phyloP scores from a whole-genome alignment of 129 eudicot species.

The Arctium lappa region DNA sequence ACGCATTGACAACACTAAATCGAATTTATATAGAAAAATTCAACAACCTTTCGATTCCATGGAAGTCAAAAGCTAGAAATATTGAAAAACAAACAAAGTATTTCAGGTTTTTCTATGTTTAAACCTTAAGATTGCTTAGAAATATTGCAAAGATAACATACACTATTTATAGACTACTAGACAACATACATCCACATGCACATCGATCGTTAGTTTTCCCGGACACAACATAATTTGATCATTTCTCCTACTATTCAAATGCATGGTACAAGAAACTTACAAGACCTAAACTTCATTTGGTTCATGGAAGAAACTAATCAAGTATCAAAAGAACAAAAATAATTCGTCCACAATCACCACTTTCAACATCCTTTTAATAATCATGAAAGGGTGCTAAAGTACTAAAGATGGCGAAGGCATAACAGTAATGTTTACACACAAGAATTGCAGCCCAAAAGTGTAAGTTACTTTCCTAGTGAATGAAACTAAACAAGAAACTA shows the following conservation, averaged over 20 bases:
- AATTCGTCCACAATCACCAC: too few relatives aligned
- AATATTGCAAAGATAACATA: neutral
- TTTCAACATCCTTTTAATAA: too few relatives aligned
- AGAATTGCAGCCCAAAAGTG: neutral
- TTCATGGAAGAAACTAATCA: too few relatives aligned
- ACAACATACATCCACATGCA: too few relatives aligned
- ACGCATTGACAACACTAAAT: neutral
- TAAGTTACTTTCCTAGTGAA: neutral
- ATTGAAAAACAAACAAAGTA: neutral
- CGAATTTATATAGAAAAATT: neutral
- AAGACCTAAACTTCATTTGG: too few relatives aligned
- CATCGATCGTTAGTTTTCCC: too few relatives aligned
- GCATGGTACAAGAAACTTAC: too few relatives aligned
- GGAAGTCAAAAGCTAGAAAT: neutral
- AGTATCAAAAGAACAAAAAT: too few relatives aligned
- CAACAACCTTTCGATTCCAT: neutral
- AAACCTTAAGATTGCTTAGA: neutral
- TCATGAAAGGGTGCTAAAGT: too few relatives aligned
- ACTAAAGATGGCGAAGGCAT: too few relatives aligned
- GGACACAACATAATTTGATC: too few relatives aligned
- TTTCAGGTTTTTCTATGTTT: neutral
- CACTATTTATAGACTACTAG: neutral
- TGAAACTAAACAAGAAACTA: neutral
- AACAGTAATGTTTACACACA: neutral
- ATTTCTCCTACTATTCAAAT: too few relatives aligned